Base-by-base conservation (phyloP, 2,329 filamentous ascomycete species). In the Cercospora nicotianae region DNA sequence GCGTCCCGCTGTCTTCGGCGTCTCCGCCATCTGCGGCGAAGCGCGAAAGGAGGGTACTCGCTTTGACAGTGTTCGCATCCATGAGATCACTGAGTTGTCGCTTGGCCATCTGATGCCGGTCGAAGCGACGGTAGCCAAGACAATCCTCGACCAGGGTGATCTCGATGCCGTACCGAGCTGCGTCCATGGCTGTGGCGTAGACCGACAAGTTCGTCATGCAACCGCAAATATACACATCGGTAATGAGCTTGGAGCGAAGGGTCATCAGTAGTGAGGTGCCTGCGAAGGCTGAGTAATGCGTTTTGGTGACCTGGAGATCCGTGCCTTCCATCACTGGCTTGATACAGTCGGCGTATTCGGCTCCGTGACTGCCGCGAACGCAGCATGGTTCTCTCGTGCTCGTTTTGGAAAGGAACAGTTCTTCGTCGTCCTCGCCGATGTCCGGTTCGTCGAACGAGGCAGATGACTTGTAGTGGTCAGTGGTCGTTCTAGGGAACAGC, bases 111-210 rank as follows among this genome's bases (percentile, higher is more conserved):
- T 87, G 82, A 73, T 96, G 93, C 53, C 92, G 87, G 18, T 83
- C 79, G 67, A 89, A 87, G 73, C 84, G 89, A 58, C 92, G 88
- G 75, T 90, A 97, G 10, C 93, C 94, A 65, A 96, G 88, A 78
- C 94, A 97, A 77, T 98, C 93, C 63, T 95, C 90, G 45, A 98
- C 83, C 12, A 98, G 83, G 5, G 91, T 95, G 75, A 97, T 92
- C n/a, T 88, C 85, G 75, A 96, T 89, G 4, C 94, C 95, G 78
- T 97, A 91, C 20, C 91, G 87, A 1, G 92, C 94, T 10, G 94
- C 95, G 76, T 97, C 95, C 70, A 96, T 85, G 3, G 93, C 93
- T 0, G 94, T 97, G 7, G 95, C 94, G 77, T 95, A 93, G 58
- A 98, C 89, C 33, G 93, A 94, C 39, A 96, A 83, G 75, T 98